Conservation (phyloP, 305 asterid genomes). For the Fraxinus nigra region DNA sequence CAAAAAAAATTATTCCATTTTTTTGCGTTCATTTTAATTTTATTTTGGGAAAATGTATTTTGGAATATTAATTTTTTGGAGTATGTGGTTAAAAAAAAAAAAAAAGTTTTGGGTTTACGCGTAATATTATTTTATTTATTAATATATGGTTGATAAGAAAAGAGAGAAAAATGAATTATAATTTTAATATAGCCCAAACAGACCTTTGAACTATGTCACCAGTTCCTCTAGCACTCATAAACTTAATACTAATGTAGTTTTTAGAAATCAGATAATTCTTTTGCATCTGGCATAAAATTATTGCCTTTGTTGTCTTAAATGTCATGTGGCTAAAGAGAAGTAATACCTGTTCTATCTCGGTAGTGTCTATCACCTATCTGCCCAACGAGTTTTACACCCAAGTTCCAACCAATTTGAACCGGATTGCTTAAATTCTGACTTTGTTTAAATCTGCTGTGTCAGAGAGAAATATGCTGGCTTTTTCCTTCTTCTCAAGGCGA, state of each 20-base stretch:
- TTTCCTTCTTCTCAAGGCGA: slow-evolving; percentile 75
- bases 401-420: not conserved
- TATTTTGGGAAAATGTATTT: too few relatives aligned
- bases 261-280: not conserved
- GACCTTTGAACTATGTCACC: not conserved
- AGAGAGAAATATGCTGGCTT: slow-evolving; percentile 94
- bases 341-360: not conserved
- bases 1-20: not conserved
- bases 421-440: slow-evolving; percentile 1
- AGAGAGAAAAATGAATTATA: too few relatives aligned
- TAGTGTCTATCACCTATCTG: not conserved
- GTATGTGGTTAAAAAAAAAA: too few relatives aligned
- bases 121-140: too few relatives aligned
- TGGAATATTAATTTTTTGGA: too few relatives aligned
- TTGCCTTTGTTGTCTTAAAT: not conserved
- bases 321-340: not conserved
- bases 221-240: not conserved
- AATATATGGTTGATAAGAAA: too few relatives aligned
- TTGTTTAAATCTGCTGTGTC: slow-evolving; percentile 26
- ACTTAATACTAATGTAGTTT: not conserved
- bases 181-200: too few relatives aligned
- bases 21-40: too few relatives aligned
- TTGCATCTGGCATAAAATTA: not conserved
- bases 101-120: too few relatives aligned
- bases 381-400: not conserved